Evolutionary conservation across 768 basidiomycete genomes (phyloP).

Genomic region (Leucogyrophana mollusca): DNA sequence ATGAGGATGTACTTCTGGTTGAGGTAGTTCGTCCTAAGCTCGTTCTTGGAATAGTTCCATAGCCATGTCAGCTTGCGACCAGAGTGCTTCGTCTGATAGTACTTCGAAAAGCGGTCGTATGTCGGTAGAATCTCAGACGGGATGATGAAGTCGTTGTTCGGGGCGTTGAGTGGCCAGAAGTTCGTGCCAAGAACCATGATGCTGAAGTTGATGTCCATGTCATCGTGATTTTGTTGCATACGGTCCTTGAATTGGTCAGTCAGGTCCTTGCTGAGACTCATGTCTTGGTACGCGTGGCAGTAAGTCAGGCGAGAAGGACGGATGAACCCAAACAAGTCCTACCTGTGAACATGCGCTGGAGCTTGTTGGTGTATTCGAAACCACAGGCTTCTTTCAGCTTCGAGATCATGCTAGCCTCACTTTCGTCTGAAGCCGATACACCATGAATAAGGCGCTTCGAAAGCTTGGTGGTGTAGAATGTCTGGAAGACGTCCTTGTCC

Average conservation of each 20-base stretch:
- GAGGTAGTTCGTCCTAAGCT: slow-evolving; percentile 89
- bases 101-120: slow-evolving; percentile 88
- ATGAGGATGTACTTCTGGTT: slow-evolving; percentile 95
- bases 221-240: slow-evolving; percentile 83
- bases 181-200: slow-evolving; percentile 94
- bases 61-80: slow-evolving; percentile 97
- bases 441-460: slow-evolving; percentile 90
- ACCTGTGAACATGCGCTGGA: slow-evolving; percentile 98
- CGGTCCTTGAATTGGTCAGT: slow-evolving; percentile 94
- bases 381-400: slow-evolving; percentile 97
- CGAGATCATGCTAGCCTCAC: slow-evolving; percentile 96
- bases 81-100: slow-evolving; percentile 91
- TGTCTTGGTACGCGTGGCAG: no score
- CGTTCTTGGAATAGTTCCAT: slow-evolving; percentile 98
- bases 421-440: slow-evolving; percentile 92
- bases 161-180: slow-evolving; percentile 91
- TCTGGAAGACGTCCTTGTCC: slow-evolving; percentile 98
- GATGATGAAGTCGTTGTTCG: slow-evolving; percentile 82
- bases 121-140: slow-evolving; percentile 85
- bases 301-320: no score
- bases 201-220: slow-evolving; percentile 86
- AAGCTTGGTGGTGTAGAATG: slow-evolving; percentile 93
- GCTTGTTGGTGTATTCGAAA: slow-evolving; percentile 94
- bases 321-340: no score
- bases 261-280: slow-evolving; percentile 92